Base-by-base conservation (phyloP, 2,329 filamentous ascomycete genomes). In the Beauveria sp. region DNA sequence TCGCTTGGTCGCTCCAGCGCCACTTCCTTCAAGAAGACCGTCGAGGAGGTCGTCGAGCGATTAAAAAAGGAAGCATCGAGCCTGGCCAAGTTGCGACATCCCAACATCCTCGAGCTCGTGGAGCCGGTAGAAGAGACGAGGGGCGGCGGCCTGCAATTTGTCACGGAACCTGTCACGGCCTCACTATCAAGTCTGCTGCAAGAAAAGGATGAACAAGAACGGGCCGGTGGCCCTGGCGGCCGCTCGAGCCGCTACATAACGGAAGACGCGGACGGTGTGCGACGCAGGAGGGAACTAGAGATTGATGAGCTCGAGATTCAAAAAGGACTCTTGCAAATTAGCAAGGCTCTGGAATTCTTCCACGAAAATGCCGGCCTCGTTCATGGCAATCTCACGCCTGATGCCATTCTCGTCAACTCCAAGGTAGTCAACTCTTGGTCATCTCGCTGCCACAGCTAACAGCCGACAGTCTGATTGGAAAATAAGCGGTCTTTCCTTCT, bases 241-340 rank as follows among this genome's bases (percentile, higher is more conserved):
- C 81, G 91, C 64, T 80, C 86, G 4, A 92, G 90, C 72, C 87
- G 91, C 67, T 95, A 88, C 75, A 88, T 95, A 60, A 87, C 90
- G 1, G 91, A 95, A 70, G 89, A 92, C 67, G 80, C 87, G 1
- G 88, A 93, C 67, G 90, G 90, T 42, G 85, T 85, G 55, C 82
- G 86, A 66, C 83, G 87, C 68, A 81, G 91, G 68, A 83, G 90
- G 68, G 93, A 98, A 70, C 75, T 97, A 16, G 93, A 98, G 73
- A 91, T 99, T 64, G 95, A 99, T 71, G 95, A 98, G 76, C 79
- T 99, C 63, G 95, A 99, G 75, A 96, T 98, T 68, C 95, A 99
- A 73, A 99, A 99, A 75, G 95, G 95, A 0, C 75, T 99, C 65
- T 77, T 98, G 64, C 95, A 99, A 74, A 84, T 99, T 65, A 93